Evolutionary conservation across 352 stramenopile genomes (phyloP).

Genomic region (Pythium aquatile): DNA sequence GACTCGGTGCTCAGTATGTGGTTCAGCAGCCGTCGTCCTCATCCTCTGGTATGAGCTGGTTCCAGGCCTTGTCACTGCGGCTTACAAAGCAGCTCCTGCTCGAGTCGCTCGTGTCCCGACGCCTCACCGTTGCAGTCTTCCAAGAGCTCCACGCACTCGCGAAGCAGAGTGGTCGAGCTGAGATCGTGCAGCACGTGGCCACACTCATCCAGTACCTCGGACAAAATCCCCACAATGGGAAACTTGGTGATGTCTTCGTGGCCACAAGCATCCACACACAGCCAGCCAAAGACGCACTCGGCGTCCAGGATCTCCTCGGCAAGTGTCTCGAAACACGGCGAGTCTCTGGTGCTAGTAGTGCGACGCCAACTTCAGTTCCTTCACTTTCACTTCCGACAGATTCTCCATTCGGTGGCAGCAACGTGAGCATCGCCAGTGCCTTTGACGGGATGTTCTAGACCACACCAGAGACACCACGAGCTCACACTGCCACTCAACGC

Average conservation of each 20-base stretch:
- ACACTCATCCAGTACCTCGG: conserved; percentile 37
- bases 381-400: neutral
- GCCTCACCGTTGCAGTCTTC: conserved; percentile 42
- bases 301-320: conserved; percentile 35
- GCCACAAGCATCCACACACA: conserved; percentile 35
- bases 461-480: neutral
- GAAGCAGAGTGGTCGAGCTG: conserved; percentile 16
- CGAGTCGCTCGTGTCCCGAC: conserved; percentile 42
- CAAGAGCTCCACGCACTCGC: conserved; percentile 39
- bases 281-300: conserved; percentile 33
- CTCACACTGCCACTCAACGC: neutral
- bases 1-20: conserved; percentile 36
- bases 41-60: conserved; percentile 27
- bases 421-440: conserved; percentile 10
- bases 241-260: conserved; percentile 20
- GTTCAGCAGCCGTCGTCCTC: conserved; percentile 17
- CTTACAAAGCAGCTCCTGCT: conserved; percentile 63
- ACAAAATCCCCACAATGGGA: neutral
- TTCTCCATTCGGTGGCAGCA: conserved; percentile 5
- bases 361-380: neutral
- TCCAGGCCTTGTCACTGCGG: conserved; percentile 36
- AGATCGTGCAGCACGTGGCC: conserved; percentile 38
- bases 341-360: neutral
- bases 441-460: conserved; percentile 31
- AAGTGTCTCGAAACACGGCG: conserved; percentile 20